Evolutionary conservation across 2,329 filamentous ascomycete species (phyloP).

Genomic region (Talaromyces piceae): DNA sequence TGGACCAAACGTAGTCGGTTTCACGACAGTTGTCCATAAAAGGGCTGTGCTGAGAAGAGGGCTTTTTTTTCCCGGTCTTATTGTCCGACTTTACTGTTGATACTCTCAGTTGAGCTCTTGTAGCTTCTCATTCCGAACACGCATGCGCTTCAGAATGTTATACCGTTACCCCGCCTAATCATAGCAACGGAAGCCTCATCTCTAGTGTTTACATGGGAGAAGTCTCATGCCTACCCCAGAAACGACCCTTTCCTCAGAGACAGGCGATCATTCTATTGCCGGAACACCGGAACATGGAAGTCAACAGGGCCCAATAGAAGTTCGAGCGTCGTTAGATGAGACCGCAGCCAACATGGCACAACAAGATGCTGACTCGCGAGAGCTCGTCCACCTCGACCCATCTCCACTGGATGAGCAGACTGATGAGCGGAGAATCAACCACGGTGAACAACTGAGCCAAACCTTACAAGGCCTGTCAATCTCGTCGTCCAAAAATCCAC

Average conservation of each 20-base stretch:
- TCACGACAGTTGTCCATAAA: background rate
- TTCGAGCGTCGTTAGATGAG: background rate
- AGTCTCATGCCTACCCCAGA: conserved; percentile 30
- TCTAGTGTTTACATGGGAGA: conserved; percentile 2
- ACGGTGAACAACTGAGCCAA: conserved; percentile 17
- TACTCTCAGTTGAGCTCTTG: background rate
- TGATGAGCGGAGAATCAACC: conserved; percentile 12
- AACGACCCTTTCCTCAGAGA: conserved; percentile 16
- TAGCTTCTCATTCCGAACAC: background rate
- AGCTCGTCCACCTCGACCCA: conserved; percentile 16
- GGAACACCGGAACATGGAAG: background rate
- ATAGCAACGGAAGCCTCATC: conserved; percentile 11
- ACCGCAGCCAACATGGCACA: conserved; percentile 7
- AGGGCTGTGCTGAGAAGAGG: background rate
- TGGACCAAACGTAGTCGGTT: background rate
- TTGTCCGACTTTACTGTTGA: background rate
- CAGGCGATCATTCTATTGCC: conserved; percentile 11
- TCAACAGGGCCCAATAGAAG: background rate
- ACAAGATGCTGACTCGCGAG: conserved; percentile 11
- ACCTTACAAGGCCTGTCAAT: conserved; percentile 27
- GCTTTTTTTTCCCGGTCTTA: conserved; percentile 6
- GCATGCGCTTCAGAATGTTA: conserved; percentile 15
- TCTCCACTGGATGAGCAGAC: conserved; percentile 11
- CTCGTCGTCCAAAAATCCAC: conserved; percentile 18
- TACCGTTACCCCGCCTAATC: conserved; percentile 16